Percentiles rank a stretch among this genome's conserved stretches.
Conservation (phyloP, 805 yeast genomes). For the Cyberlindnera lachancei region DNA sequence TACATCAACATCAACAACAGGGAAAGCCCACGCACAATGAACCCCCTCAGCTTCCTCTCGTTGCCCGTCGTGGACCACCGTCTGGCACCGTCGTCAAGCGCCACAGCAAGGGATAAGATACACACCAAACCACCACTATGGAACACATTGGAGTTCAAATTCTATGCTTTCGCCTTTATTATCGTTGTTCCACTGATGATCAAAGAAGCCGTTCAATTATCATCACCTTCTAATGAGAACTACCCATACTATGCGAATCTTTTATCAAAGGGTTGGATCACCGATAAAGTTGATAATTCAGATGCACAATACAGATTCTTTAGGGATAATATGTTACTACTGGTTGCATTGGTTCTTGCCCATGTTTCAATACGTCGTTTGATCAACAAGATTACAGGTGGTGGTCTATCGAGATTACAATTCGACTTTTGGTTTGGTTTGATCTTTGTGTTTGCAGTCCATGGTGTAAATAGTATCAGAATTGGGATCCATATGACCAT, state of each 20-base stretch:
- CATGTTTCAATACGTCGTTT: conserved; percentile 48
- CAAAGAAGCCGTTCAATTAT: conserved; percentile 74
- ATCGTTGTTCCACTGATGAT: conserved; percentile 78
- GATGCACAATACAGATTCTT: conserved; percentile 86
- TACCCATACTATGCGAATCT: conserved; percentile 54
- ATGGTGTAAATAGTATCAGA: conserved; percentile 68
- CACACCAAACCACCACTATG: conserved; percentile 44
- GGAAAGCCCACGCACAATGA: not conserved
- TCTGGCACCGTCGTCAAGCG: conserved; percentile 16
- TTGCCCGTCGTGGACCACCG: conserved; percentile 37
- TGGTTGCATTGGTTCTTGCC: conserved; percentile 43
- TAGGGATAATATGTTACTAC: conserved; percentile 65
- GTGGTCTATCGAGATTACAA: conserved; percentile 32
- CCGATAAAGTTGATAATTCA: conserved; percentile 88
- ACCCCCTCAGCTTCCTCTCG: conserved; percentile 21
- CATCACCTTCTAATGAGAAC: conserved; percentile 67
- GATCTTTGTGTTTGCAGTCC: conserved; percentile 60
- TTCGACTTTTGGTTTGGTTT: conserved; percentile 74
- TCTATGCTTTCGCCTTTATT: conserved; percentile 57
- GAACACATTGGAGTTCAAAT: conserved; percentile 66
- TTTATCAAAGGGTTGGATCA: conserved; percentile 79
- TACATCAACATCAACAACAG: no score
- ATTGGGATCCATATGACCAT: conserved; percentile 51
- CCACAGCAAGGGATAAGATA: no score
- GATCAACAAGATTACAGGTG: conserved; percentile 9